phyloP scores from a whole-genome alignment of 169 alveolate species.

The Toxoplasma gondii region DNA sequence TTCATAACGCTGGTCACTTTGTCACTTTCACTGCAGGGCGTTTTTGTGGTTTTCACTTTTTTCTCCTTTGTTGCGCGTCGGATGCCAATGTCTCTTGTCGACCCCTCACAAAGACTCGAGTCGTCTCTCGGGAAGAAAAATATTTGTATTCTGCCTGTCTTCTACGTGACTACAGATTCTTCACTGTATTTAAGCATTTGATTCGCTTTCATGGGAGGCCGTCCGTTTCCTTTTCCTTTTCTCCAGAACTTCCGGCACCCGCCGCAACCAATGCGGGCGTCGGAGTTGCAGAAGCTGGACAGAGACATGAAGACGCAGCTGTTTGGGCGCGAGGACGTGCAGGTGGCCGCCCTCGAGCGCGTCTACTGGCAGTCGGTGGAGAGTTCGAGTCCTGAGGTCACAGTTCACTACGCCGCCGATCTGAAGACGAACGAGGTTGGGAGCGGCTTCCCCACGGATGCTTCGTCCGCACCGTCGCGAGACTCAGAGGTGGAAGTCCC shows the following conservation, averaged over 20 bases:
- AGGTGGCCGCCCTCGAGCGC: conserved; percentile 47
- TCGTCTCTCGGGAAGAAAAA: no score
- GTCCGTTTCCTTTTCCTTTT: no score
- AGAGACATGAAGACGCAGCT: not conserved
- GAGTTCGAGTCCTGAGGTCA: conserved; percentile 61
- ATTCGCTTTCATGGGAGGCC: no score
- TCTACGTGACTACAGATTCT: no score
- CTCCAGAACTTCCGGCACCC: conserved; percentile 62
- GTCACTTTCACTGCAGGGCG: no score
- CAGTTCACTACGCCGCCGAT: conserved; percentile 75
- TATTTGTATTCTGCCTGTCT: no score
- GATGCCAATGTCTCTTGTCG: no score
- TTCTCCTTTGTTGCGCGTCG: no score
- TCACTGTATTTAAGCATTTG: no score
- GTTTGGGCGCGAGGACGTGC: conserved; percentile 45
- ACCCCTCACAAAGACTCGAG: no score
- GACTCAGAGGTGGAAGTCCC: not conserved
- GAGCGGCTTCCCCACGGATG: conserved; percentile 61
- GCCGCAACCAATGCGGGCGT: conserved; percentile 38
- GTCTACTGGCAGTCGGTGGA: conserved; percentile 67
- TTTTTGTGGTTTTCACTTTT: no score
- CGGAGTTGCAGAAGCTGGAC: conserved; percentile 35
- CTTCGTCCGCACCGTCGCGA: not conserved
- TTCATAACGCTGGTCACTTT: no score
- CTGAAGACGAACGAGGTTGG: conserved; percentile 56